Percentiles rank a stretch among this genome's conserved stretches.
phyloP scores from a whole-genome alignment of 306 rosid species.

The Prunus davidiana region DNA sequence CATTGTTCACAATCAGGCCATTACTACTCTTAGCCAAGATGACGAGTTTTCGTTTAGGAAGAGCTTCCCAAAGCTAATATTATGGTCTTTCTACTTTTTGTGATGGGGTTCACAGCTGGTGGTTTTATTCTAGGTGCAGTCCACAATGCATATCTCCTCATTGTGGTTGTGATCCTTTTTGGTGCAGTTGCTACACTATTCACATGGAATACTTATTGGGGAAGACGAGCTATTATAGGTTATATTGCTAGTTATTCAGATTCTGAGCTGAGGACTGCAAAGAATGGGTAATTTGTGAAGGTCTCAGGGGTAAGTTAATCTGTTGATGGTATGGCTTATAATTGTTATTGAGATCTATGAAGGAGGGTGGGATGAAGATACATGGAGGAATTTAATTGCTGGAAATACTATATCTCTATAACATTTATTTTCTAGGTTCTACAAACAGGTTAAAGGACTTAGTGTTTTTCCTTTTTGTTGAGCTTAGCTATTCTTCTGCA shows the following conservation, averaged over 20 bases:
- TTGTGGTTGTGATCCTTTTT: slow-evolving; percentile 83
- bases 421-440: background rate
- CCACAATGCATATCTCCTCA: slow-evolving; percentile 64
- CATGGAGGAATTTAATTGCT: background rate
- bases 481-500: slow-evolving; percentile 7
- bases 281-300: slow-evolving; percentile 94
- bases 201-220: slow-evolving; percentile 92
- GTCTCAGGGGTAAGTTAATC: slow-evolving; percentile 89
- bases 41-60: slow-evolving; percentile 69
- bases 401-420: background rate
- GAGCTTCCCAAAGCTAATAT: slow-evolving; percentile 82
- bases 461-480: too few relatives aligned
- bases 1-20: too few relatives aligned
- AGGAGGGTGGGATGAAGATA: background rate
- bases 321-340: slow-evolving; percentile 12
- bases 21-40: background rate
- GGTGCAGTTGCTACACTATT: slow-evolving; percentile 65
- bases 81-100: slow-evolving; percentile 92
- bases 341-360: background rate
- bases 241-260: slow-evolving; percentile 80
- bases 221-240: slow-evolving; percentile 75
- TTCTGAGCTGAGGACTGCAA: slow-evolving; percentile 94
- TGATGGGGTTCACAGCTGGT: slow-evolving; percentile 96
- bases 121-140: slow-evolving; percentile 98
- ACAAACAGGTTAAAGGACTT: too few relatives aligned